Percentiles rank a stretch among this genome's conserved stretches.
phyloP scores from a whole-genome alignment of 83 land plant species.

The Picea engelmannii region DNA sequence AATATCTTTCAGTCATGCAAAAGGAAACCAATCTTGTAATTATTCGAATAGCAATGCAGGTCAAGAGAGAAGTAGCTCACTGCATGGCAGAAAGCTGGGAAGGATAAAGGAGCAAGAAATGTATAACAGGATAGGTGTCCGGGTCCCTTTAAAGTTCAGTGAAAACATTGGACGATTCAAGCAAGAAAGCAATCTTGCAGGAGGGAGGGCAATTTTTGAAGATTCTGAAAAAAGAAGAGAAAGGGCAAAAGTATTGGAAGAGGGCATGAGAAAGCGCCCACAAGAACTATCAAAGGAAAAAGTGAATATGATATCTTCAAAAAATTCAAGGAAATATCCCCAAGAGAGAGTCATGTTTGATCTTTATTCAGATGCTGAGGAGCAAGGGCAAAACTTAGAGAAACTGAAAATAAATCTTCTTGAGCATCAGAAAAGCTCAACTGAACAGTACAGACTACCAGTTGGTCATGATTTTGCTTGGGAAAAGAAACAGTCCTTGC shows the following conservation, averaged over 20 bases:
- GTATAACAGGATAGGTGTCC: neutral
- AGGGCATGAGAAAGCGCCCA: neutral
- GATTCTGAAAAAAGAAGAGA: neutral
- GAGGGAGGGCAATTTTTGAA: neutral
- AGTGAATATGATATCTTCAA: neutral
- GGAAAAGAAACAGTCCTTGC: neutral
- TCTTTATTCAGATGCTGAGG: conserved; percentile 6
- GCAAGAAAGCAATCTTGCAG: neutral
- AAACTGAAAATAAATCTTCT: neutral
- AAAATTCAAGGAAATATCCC: neutral
- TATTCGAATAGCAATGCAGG: conserved; percentile 1
- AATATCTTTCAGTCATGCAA: neutral
- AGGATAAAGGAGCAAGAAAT: conserved; percentile 5
- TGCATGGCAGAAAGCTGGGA: conserved; percentile 4
- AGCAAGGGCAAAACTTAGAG: neutral
- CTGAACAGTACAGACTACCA: neutral
- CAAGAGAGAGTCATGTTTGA: conserved; percentile 8
- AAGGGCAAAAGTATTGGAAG: neutral
- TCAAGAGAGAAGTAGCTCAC: neutral
- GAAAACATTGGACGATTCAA: neutral
- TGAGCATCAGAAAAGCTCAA: neutral
- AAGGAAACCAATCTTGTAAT: neutral
- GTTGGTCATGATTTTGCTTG: neutral
- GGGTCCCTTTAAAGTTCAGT: neutral
- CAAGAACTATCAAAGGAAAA: conserved; percentile 8